phyloP scores from a whole-genome alignment of 768 basidiomycete species.

The Crucibulum laeve region DNA sequence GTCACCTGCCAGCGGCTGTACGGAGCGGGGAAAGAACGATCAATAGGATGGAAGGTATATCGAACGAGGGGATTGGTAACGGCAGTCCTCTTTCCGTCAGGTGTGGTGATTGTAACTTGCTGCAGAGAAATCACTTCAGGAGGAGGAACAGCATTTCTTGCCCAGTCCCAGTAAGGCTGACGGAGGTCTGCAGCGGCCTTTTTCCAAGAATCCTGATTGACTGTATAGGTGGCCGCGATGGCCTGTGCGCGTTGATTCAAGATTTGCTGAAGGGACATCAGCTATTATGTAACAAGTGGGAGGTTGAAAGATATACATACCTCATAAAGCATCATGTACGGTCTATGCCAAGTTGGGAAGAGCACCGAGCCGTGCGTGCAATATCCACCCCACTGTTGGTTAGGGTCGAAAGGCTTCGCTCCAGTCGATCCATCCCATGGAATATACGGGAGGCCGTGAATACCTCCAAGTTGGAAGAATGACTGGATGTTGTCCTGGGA shows the following conservation, averaged over 20 bases:
- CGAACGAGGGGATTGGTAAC: conserved; percentile 29
- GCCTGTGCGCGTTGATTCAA: conserved; percentile 32
- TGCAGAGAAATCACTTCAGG: conserved; percentile 25
- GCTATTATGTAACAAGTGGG: background rate
- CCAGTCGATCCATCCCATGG: conserved; percentile 37
- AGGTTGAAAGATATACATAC: conserved; percentile 18
- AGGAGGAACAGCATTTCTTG: conserved; percentile 31
- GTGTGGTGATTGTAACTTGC: conserved; percentile 21
- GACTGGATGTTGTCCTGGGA: conserved; percentile 28
- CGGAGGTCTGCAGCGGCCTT: conserved; percentile 30
- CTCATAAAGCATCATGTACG: conserved; percentile 47
- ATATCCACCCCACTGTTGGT: conserved; percentile 37
- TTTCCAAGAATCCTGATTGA: conserved; percentile 21
- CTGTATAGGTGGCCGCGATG: conserved; percentile 38
- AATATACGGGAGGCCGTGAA: conserved; percentile 46
- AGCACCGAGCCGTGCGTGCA: conserved; percentile 51
- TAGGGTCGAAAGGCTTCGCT: conserved; percentile 15
- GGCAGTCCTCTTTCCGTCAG: conserved; percentile 18
- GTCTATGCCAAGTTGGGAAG: conserved; percentile 56
- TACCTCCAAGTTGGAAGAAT: conserved; percentile 43
- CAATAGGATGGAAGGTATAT: conserved; percentile 29
- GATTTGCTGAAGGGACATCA: conserved; percentile 35
- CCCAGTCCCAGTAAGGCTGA: conserved; percentile 52
- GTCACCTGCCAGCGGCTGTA: conserved; percentile 29
- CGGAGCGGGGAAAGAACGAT: conserved; percentile 23